Evolutionary conservation across 1,284 basidiomycete species (phyloP), one percentile per base, ranked within the genome.

Genomic region (Tilletia walkeri): DNA sequence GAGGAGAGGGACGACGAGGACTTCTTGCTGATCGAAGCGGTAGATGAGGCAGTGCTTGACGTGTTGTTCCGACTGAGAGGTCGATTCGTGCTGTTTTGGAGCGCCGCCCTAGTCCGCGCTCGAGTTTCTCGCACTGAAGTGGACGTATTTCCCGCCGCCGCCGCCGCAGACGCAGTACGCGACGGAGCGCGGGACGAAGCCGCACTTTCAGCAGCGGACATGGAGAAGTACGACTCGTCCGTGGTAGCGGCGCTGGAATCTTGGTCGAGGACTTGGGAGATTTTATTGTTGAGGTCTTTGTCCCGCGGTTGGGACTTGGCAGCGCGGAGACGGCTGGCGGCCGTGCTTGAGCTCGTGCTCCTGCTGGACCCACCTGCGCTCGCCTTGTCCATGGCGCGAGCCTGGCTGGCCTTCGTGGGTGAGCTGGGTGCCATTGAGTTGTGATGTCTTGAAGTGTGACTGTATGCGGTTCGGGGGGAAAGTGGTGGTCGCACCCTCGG

Each of bases 151-250:
- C 10, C 72, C 65, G 47, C 71, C 6, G 41, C 14, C 9, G 41
- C 9, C 0, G 9, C 9, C 9, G 9, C 41, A 14, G 41, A 9
- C 9, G 41, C 14, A 45, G 41, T 45, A 68, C 73, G 78, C 73
- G 63, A 78, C 20, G n/a, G 78, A 74, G 6, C 76, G 75, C 49
- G 78, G 75, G 65, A 79, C 77, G 9, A 77, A 75, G 12, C 74
- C 73, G 39, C 76, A 74, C 47, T 77, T 74, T n/a, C 18, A 4
- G 34, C 14, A 6, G 59, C 12, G 18, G 59, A 63, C 36, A 63
- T 38, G 36, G 59, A 63, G 36, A 63, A 63, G 36, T 63, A 63
- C 1, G 59, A 63, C 36, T 63, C 59, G 59, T 63, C 59, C 4
- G 59, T 63, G 30, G 59, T 41, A 5, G 59, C 39, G 18, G 59